These are phyloP conservation scores for Clarireedia sp. DNA, from an alignment of 2,329 filamentous ascomycete genomes.

Conservation along the genomic window DNA sequence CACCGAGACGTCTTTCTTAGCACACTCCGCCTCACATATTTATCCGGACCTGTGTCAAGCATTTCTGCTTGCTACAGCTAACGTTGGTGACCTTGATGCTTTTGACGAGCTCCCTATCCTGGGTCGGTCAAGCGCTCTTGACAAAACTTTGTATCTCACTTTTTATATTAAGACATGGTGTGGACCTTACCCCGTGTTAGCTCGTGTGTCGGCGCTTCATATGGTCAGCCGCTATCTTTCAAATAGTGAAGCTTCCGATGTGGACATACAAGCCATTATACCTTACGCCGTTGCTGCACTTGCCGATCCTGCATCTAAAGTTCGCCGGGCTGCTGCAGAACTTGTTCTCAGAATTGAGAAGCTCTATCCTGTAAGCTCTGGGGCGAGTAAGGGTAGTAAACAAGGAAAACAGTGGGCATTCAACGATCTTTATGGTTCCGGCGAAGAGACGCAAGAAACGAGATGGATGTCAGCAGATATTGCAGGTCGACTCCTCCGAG, in stretches of 20 bases:
- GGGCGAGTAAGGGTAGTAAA: slow-evolving; percentile 35
- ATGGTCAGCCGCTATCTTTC: slow-evolving; percentile 52
- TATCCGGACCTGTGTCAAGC: slow-evolving; percentile 52
- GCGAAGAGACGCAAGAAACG: slow-evolving; percentile 37
- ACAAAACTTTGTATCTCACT: slow-evolving; percentile 60
- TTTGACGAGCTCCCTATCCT: slow-evolving; percentile 47
- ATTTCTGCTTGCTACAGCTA: slow-evolving; percentile 46
- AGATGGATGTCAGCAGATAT: slow-evolving; percentile 53
- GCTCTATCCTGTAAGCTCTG: slow-evolving; percentile 35
- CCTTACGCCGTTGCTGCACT: slow-evolving; percentile 74
- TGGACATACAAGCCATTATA: slow-evolving; percentile 72
- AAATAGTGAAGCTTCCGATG: slow-evolving; percentile 37
- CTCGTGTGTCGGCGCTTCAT: slow-evolving; percentile 61
- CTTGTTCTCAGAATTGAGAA: slow-evolving; percentile 50
- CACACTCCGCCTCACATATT: slow-evolving; percentile 41
- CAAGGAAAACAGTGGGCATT: slow-evolving; percentile 47
- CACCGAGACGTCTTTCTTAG: slow-evolving; percentile 44
- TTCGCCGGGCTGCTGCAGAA: slow-evolving; percentile 67
- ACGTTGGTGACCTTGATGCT: slow-evolving; percentile 31
- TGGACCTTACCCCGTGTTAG: slow-evolving; percentile 60
- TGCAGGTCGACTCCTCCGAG: slow-evolving; percentile 51
- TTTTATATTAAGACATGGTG: slow-evolving; percentile 73
- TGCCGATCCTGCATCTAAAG: slow-evolving; percentile 64
- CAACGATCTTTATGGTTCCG: slow-evolving; percentile 56
- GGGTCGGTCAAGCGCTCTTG: slow-evolving; percentile 44